Evolutionary conservation across 2,329 filamentous ascomycete genomes (phyloP).

Genomic region (Colletotrichum noveboracense): DNA sequence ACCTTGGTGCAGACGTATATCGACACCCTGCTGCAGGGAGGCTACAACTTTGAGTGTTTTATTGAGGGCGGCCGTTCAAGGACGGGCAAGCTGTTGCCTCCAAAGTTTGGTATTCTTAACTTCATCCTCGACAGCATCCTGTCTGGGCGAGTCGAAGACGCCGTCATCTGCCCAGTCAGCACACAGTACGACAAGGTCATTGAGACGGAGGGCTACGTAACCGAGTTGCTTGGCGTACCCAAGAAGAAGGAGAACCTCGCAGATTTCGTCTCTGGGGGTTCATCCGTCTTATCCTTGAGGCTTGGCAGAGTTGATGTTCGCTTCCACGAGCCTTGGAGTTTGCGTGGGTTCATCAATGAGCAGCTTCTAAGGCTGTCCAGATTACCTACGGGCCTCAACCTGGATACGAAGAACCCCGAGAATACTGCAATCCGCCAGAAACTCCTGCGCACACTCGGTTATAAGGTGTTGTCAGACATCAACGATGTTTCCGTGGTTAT

Average conservation of each 20-base stretch:
- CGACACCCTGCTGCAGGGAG: slow-evolving; percentile 86
- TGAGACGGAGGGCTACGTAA: slow-evolving; percentile 96
- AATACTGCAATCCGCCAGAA: slow-evolving; percentile 67
- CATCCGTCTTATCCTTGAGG: slow-evolving; percentile 86
- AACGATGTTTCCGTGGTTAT: slow-evolving; percentile 97
- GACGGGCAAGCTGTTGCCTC: slow-evolving; percentile 90
- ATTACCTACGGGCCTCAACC: slow-evolving; percentile 51
- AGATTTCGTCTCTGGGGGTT: slow-evolving; percentile 84
- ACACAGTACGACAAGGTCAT: slow-evolving; percentile 99
- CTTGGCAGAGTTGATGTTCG: slow-evolving; percentile 92
- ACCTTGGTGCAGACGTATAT: slow-evolving; percentile 97
- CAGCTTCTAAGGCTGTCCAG: slow-evolving; percentile 68
- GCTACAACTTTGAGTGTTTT: slow-evolving; percentile 96
- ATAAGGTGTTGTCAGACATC: slow-evolving; percentile 91
- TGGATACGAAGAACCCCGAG: slow-evolving; percentile 52
- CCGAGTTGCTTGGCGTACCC: slow-evolving; percentile 88
- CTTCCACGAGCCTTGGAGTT: slow-evolving; percentile 95
- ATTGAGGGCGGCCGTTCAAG: slow-evolving; percentile 93
- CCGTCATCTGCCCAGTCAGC: slow-evolving; percentile 92
- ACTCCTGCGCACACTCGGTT: slow-evolving; percentile 85
- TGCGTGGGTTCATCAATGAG: slow-evolving; percentile 80
- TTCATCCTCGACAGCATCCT: slow-evolving; percentile 92
- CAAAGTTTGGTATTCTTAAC: slow-evolving; percentile 93
- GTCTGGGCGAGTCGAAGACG: slow-evolving; percentile 86
- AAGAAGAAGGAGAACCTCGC: slow-evolving; percentile 95